Evolutionary conservation across 2,329 filamentous ascomycete species (phyloP), one percentile per base, ranked within the genome.

Genomic region (Alternaria ethzedia): DNA sequence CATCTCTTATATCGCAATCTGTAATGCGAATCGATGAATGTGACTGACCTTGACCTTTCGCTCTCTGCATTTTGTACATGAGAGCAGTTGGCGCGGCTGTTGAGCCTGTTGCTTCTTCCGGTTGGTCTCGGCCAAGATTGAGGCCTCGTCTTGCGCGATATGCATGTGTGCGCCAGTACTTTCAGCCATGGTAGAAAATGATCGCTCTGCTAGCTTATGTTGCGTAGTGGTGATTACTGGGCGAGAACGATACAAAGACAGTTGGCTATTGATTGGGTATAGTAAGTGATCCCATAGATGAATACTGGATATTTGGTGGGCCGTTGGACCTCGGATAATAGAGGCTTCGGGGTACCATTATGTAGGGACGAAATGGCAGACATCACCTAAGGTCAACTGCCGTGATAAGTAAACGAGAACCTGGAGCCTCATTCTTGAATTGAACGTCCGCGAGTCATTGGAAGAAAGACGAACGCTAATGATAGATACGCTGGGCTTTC

Each of bases 31-130:
- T 32, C 28, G 41, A 47, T 41, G 30, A 5, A 52, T 23, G 3
- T 25, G n/a, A 67, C 76, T 55, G 64, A 83, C 82, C 75, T 84
- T 84, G 59, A 85, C 82, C 63, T 85, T 85, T 30, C 83, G 76
- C 63, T 84, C 82, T 54, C 82, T 77, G 68, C 83, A 85, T 65
- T 83, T 84, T 5, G 82, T 84, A 62, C 83, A 85, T 12, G 82
- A 84, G 1, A 84, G 75, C 5, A 83, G 74, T 63, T 84, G 82
- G 56, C 82, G 79, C 13, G 78, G 74, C 66, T 83, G 80, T 51
- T 81, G 78, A 51, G 80, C 70, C 67, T 78, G 78, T 60, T 80
- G 77, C 62, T 77, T 78, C 63, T 77, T 79, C 65, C 67, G 78
- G 28, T 49, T 68, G 23, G 54, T 43, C 13, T 73, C 64, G 47